phyloP scores from a whole-genome alignment of 2,329 filamentous ascomycete genomes.

The Alternaria ethzedia region DNA sequence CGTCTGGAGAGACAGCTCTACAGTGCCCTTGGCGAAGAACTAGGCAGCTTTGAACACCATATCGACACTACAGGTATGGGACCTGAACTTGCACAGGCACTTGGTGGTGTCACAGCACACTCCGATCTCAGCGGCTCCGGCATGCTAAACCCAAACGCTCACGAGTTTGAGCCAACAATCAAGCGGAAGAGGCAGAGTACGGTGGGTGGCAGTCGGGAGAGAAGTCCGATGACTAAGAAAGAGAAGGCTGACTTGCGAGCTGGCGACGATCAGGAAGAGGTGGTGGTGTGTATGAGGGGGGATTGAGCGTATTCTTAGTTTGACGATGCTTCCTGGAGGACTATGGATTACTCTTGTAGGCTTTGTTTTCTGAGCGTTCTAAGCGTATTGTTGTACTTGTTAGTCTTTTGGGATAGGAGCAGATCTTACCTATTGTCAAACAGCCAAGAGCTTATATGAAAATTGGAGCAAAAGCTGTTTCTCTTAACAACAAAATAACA shows the following conservation, averaged over 20 bases:
- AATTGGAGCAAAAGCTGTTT: no score
- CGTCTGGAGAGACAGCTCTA: conserved; percentile 38
- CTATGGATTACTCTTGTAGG: neutral
- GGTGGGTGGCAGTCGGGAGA: conserved; percentile 22
- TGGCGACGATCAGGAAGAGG: neutral
- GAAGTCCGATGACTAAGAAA: conserved; percentile 34
- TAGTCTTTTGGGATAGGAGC: no score
- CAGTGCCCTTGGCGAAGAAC: conserved; percentile 41
- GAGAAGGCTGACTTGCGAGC: conserved; percentile 18
- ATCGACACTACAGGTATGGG: conserved; percentile 17
- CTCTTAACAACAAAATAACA: no score
- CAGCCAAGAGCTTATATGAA: no score
- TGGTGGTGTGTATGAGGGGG: conserved; percentile 1
- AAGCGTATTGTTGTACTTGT: neutral
- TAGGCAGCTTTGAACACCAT: conserved; percentile 30
- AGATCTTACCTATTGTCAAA: no score
- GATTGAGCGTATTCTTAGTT: neutral
- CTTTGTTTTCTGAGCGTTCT: neutral
- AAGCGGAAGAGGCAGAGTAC: conserved; percentile 41
- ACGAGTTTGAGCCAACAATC: conserved; percentile 20
- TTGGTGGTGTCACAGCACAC: conserved; percentile 1
- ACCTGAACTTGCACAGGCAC: conserved; percentile 18
- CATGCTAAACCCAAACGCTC: conserved; percentile 2
- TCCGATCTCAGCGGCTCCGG: conserved; percentile 5
- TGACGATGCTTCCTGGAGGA: neutral